phyloP scores from a whole-genome alignment of 192 early-diverging fungal genomes.

The Gonapodya prolifera region DNA sequence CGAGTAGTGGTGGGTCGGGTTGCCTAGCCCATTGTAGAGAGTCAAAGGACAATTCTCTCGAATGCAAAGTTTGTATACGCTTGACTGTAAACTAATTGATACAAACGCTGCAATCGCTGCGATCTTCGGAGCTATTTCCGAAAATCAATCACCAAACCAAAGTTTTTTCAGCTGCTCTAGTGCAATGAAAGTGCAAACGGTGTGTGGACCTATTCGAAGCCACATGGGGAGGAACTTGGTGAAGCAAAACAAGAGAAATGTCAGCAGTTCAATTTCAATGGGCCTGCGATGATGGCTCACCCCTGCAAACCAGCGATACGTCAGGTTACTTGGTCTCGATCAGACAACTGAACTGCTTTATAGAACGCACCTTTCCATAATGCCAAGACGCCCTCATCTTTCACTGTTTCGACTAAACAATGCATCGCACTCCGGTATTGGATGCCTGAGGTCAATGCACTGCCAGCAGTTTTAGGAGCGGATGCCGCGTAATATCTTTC shows the following conservation, averaged over 20 bases:
- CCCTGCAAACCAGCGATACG: not conserved
- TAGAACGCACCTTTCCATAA: conserved; percentile 53
- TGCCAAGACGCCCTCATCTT: conserved; percentile 50
- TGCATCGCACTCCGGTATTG: conserved; percentile 13
- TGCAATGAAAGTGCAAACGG: conserved; percentile 69
- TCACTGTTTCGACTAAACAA: conserved; percentile 32
- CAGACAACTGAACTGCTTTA: not conserved
- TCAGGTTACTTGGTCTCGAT: not conserved
- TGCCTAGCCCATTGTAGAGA: too few species aligned
- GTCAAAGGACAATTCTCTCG: too few species aligned
- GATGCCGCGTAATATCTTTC: conserved; percentile 77
- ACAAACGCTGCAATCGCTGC: too few species aligned
- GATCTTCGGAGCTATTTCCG: not conserved
- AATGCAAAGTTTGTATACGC: too few species aligned
- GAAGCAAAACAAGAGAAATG: not conserved
- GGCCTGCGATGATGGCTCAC: not conserved
- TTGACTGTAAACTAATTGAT: too few species aligned
- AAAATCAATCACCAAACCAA: not conserved
- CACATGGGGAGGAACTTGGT: conserved; percentile 60
- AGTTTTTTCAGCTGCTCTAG: conserved; percentile 42
- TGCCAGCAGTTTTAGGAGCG: conserved; percentile 31
- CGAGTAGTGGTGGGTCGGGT: too few species aligned
- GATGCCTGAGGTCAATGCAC: conserved; percentile 14
- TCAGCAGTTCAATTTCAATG: not conserved
- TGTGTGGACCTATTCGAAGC: conserved; percentile 71